Conservation (phyloP, 1,139 yeast genomes). For the Blastobotrys capitulatus region DNA sequence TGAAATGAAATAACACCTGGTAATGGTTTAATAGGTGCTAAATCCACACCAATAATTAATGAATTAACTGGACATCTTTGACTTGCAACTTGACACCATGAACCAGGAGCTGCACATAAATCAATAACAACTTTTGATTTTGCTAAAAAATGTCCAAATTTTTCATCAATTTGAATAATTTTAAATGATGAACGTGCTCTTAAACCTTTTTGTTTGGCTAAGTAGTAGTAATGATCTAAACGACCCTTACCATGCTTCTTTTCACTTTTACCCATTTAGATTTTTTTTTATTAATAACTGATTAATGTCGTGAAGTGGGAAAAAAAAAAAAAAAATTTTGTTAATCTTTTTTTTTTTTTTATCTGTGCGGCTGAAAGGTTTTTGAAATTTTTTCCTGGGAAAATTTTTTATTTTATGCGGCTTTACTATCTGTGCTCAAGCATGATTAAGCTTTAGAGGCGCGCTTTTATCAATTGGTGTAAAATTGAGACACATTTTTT, state of each 20-base stretch:
- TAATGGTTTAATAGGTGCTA: constrained; percentile 91
- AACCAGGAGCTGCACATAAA: constrained; percentile 99
- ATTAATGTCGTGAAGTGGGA: too few species aligned
- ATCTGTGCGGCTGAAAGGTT: too few species aligned
- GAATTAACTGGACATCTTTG: constrained; percentile 90
- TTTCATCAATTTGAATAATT: constrained; percentile 90
- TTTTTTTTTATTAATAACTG: too few species aligned
- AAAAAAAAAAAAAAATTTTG: too few species aligned
- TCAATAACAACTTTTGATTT: constrained; percentile 97
- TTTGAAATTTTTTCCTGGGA: too few species aligned
- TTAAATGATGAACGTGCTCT: constrained; percentile 99
- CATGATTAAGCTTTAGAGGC: too few species aligned
- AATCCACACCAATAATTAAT: constrained; percentile 93
- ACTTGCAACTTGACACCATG: constrained; percentile 99
- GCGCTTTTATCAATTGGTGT: too few species aligned
- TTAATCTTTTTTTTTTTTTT: too few species aligned
- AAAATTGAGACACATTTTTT: too few species aligned
- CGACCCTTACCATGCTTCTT: constrained; percentile 99
- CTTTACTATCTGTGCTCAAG: too few species aligned
- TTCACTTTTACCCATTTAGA: constrained; percentile 44
- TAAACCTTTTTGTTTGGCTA: constrained; percentile 97
- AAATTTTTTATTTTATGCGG: too few species aligned
- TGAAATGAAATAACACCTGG: constrained; percentile 94
- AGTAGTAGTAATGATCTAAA: constrained; percentile 91
- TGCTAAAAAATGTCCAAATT: constrained; percentile 90